phyloP scores from a whole-genome alignment of 177 flowering plant genomes.

The Vitis hybrid region DNA sequence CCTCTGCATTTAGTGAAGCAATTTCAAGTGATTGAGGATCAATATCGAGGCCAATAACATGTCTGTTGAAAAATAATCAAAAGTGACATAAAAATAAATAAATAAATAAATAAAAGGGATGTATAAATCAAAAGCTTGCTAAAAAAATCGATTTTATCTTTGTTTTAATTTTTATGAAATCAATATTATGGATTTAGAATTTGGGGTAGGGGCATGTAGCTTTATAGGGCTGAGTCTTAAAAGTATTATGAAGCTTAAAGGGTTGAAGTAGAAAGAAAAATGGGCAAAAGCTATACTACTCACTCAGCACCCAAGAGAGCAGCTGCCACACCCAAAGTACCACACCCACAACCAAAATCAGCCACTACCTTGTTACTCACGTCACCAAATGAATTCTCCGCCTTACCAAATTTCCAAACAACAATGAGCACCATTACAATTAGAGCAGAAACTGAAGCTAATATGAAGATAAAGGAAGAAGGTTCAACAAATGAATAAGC shows the following conservation, averaged over 20 bases:
- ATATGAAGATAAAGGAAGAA: neutral
- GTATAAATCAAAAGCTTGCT: neutral
- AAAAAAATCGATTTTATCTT: neutral
- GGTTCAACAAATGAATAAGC: neutral
- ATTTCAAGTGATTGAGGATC: constrained; percentile 77
- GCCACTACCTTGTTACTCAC: constrained; percentile 78
- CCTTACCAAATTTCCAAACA: constrained; percentile 37
- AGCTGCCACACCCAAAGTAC: constrained; percentile 84
- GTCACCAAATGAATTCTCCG: constrained; percentile 89
- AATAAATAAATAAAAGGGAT: neutral
- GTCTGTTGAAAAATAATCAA: constrained; percentile 37
- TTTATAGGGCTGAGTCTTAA: neutral
- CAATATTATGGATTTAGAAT: no score
- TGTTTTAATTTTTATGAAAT: no score
- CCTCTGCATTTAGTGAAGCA: constrained; percentile 76
- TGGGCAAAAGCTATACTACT: constrained; percentile 21
- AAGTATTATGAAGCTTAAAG: neutral
- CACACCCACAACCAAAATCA: constrained; percentile 99
- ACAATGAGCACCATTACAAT: neutral
- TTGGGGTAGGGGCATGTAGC: no score
- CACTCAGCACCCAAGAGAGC: constrained; percentile 85
- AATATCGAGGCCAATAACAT: constrained; percentile 76
- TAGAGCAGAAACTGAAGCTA: neutral
- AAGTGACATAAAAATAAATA: neutral
- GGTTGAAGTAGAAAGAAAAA: neutral